These are phyloP conservation scores for Asterochloris erici DNA, from an alignment of 139 green algal species.

Conservation along the genomic window DNA sequence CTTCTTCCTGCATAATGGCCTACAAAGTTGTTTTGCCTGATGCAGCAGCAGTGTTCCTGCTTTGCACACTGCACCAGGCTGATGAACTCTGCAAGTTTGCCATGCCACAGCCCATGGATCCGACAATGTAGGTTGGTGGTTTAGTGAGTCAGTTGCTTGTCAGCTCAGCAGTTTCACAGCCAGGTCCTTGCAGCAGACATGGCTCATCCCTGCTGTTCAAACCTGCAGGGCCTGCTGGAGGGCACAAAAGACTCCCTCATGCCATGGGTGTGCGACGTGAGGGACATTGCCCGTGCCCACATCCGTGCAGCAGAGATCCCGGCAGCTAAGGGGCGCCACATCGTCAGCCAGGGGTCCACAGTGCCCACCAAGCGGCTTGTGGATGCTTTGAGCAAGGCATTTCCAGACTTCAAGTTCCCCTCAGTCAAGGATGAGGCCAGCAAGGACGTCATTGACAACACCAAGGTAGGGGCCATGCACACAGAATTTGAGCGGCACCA, in stretches of 20 bases:
- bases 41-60: too few relatives aligned
- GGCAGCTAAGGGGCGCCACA: conserved; percentile 34
- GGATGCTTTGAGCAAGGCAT: conserved; percentile 32
- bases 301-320: conserved; percentile 29
- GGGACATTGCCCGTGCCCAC: conserved; percentile 45
- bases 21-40: too few relatives aligned
- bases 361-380: conserved; percentile 10
- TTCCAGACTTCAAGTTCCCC: conserved; percentile 28
- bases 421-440: conserved; percentile 4
- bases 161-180: too few relatives aligned
- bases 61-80: too few relatives aligned
- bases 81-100: too few relatives aligned
- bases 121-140: too few relatives aligned
- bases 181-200: too few relatives aligned
- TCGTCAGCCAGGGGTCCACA: conserved; percentile 25
- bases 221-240: neutral
- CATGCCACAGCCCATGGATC: too few relatives aligned
- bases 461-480: conserved; percentile 10
- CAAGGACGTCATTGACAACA: conserved; percentile 27
- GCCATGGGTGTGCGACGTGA: conserved; percentile 32
- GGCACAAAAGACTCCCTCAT: conserved; percentile 14
- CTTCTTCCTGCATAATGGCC: too few relatives aligned
- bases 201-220: too few relatives aligned
- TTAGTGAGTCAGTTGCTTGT: too few relatives aligned
- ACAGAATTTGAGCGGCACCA: too few relatives aligned